Evolutionary conservation across 192 early-diverging fungal species (phyloP).

Genomic region (Coemansia sp.): DNA sequence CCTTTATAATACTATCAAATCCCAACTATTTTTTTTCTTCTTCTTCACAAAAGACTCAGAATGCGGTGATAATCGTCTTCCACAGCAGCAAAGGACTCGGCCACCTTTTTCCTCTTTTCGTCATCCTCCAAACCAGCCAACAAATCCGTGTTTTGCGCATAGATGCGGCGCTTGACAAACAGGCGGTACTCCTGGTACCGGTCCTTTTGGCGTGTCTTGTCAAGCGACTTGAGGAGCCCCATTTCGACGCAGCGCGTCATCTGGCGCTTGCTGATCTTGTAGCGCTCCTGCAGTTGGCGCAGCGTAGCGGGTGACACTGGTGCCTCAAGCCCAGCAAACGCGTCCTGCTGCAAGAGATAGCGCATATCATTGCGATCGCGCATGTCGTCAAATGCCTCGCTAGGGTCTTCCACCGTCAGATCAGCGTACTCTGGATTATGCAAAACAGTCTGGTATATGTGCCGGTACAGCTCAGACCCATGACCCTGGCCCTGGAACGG

Average conservation of each 20-base stretch:
- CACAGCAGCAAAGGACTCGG: conserved; percentile 74
- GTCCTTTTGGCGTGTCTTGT: conserved; percentile 55
- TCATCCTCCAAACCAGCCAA: conserved; percentile 64
- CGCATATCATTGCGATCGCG: conserved; percentile 85
- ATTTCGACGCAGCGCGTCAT: conserved; percentile 85
- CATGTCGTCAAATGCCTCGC: conserved; percentile 84
- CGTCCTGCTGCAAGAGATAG: conserved; percentile 59
- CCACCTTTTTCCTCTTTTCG: conserved; percentile 72
- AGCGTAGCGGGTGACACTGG: conserved; percentile 62
- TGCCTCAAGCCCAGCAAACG: conserved; percentile 63
- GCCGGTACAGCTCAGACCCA: conserved; percentile 73
- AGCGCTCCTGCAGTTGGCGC: conserved; percentile 58
- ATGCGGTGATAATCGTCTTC: conserved; percentile 78
- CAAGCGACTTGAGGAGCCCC: conserved; percentile 62
- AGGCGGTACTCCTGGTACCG: conserved; percentile 67
- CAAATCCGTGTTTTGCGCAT: conserved; percentile 78
- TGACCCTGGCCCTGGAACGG: conserved; percentile 85
- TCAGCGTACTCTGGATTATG: conserved; percentile 25
- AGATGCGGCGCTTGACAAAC: conserved; percentile 85
- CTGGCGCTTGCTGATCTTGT: conserved; percentile 85
- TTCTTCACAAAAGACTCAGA: conserved; percentile 46
- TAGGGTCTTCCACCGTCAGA: conserved; percentile 87
- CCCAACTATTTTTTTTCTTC: too few species aligned
- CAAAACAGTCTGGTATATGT: conserved; percentile 55
- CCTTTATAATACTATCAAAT: too few species aligned